Evolutionary conservation across 139 green algal genomes (phyloP).

Genomic region (Tetratostichococcus sp.): DNA sequence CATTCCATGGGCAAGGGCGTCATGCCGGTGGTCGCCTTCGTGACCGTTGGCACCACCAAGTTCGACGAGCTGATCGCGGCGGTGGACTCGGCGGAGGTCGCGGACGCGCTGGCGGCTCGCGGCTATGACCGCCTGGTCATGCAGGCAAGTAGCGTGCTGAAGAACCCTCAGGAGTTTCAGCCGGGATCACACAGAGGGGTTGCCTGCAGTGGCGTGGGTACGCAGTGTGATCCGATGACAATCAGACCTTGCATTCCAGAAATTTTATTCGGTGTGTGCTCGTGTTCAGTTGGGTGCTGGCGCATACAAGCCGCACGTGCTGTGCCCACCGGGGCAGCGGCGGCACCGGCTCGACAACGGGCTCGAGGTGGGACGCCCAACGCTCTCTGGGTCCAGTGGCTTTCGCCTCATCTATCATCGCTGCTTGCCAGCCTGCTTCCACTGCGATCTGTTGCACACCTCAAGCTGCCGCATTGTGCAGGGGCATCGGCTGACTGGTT

Average conservation of each 20-base stretch:
- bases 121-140: constrained; percentile 69
- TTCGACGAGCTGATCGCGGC: constrained; percentile 72
- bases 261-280: not conserved
- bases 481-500: no score
- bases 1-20: not conserved
- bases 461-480: no score
- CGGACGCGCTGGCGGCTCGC: constrained; percentile 22
- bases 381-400: no score
- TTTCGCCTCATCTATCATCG: no score
- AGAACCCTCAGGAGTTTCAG: not conserved
- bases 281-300: not conserved
- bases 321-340: not conserved
- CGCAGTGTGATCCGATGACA: no score
- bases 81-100: constrained; percentile 48
- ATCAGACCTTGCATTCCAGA: not conserved
- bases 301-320: not conserved
- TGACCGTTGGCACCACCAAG: constrained; percentile 82
- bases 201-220: not conserved
- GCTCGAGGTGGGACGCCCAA: not conserved
- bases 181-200: no score
- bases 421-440: no score
- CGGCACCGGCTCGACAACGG: not conserved
- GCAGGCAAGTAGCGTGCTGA: constrained; percentile 41
- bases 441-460: no score
- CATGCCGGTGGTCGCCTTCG: constrained; percentile 42